These are phyloP conservation scores for Mycosphaerella arachidis DNA, from an alignment of 2,329 filamentous ascomycete genomes.

Conservation along the genomic window DNA sequence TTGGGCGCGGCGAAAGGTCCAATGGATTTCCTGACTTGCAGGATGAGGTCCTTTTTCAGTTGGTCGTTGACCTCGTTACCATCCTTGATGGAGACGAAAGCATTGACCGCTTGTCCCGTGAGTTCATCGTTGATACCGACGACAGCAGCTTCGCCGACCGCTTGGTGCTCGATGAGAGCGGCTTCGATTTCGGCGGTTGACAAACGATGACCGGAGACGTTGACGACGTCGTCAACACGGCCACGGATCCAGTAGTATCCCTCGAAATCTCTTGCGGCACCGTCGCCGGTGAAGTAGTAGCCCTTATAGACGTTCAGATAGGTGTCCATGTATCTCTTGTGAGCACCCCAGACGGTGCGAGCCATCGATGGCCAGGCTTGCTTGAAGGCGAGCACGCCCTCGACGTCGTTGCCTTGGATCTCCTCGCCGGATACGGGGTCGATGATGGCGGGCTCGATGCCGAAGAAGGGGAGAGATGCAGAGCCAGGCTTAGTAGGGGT, in stretches of 20 bases:
- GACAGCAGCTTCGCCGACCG: constrained; percentile 89
- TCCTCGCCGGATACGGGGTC: constrained; percentile 93
- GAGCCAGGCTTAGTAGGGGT: constrained; percentile 96
- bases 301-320: constrained; percentile 97
- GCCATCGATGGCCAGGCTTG: constrained; percentile 98
- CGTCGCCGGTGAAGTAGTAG: constrained; percentile 94
- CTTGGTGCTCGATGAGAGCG: constrained; percentile 83
- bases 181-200: constrained; percentile 98
- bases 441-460: constrained; percentile 95
- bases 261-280: constrained; percentile 91
- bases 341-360: constrained; percentile 92
- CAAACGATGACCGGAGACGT: constrained; percentile 91
- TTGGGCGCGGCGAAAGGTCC: constrained; percentile 96
- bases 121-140: constrained; percentile 91
- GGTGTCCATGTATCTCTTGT: constrained; percentile 98
- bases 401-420: constrained; percentile 90
- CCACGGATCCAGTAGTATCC: constrained; percentile 99
- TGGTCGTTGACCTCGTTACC: constrained; percentile 70
- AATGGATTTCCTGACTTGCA: constrained; percentile 95
- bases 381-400: constrained; percentile 95
- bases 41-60: constrained; percentile 85
- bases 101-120: constrained; percentile 94
- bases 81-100: constrained; percentile 90
- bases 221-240: constrained; percentile 96
- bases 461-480: constrained; percentile 95